These are phyloP conservation scores for Paracamarosporium sp. DNA, from an alignment of 2,329 filamentous ascomycete genomes.

Conservation along the genomic window DNA sequence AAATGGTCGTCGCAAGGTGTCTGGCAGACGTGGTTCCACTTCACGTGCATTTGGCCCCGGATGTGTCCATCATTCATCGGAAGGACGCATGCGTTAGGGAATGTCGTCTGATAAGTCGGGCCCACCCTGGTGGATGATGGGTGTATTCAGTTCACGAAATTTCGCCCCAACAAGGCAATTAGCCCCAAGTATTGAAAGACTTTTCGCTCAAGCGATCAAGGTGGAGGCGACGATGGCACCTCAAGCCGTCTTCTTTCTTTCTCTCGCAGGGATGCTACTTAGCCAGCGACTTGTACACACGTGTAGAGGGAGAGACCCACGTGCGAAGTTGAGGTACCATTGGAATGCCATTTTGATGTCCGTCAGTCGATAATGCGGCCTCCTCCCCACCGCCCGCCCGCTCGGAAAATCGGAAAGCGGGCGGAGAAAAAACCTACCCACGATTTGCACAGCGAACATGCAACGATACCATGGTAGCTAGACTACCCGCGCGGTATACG, in stretches of 20 bases:
- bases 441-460: not conserved
- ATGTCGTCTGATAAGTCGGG: not conserved
- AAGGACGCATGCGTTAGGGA: not conserved
- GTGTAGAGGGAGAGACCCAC: not conserved
- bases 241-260: not conserved
- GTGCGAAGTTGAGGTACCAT: not conserved
- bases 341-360: not conserved
- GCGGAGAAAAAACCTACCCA: constrained; percentile 5
- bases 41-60: constrained; percentile 2
- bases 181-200: not conserved
- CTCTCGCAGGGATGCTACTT: not conserved
- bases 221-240: constrained; percentile 3
- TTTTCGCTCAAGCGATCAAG: not conserved
- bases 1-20: not conserved
- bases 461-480: constrained; percentile 5
- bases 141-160: not conserved
- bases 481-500: not conserved
- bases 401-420: constrained; percentile 3
- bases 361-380: not conserved
- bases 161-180: constrained; percentile 1
- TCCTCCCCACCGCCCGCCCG: not conserved
- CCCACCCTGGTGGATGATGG: not conserved
- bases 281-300: not conserved
- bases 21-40: not conserved
- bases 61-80: not conserved